phyloP scores from a whole-genome alignment of 768 basidiomycete genomes.

The Suillus bovinus region DNA sequence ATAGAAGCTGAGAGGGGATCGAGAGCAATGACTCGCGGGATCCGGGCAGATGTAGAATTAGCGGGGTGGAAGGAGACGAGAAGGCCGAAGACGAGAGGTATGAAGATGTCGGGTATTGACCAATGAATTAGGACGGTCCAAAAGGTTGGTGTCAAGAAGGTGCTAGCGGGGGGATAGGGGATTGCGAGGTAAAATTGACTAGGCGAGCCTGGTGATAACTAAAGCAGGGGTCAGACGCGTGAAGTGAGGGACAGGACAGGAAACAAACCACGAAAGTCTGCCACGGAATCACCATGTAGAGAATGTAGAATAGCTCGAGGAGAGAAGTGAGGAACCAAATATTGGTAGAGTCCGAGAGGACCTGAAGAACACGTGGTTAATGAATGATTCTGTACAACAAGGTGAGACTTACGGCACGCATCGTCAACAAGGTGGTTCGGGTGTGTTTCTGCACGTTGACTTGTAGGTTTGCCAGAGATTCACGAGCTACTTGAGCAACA shows the following conservation, averaged over 20 bases:
- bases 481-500: constrained; percentile 20
- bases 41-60: constrained; percentile 26
- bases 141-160: constrained; percentile 48
- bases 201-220: constrained; percentile 5
- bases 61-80: constrained; percentile 64
- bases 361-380: constrained; percentile 33
- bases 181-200: constrained; percentile 28
- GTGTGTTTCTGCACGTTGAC: constrained; percentile 20
- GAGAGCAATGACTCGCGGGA: constrained; percentile 33
- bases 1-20: constrained; percentile 70
- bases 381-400: not conserved
- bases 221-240: not conserved
- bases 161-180: constrained; percentile 48
- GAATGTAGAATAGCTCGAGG: constrained; percentile 54
- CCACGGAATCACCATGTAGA: constrained; percentile 58
- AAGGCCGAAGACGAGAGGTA: constrained; percentile 57
- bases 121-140: constrained; percentile 61
- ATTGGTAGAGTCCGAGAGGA: constrained; percentile 64
- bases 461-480: constrained; percentile 24
- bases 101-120: constrained; percentile 58
- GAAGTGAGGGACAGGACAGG: not conserved
- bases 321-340: constrained; percentile 58
- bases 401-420: constrained; percentile 28
- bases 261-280: constrained; percentile 40
- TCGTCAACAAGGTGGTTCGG: constrained; percentile 21